These are phyloP conservation scores for Laguncularia racemosa DNA, from an alignment of 345 rosid species.

Conservation along the genomic window DNA sequence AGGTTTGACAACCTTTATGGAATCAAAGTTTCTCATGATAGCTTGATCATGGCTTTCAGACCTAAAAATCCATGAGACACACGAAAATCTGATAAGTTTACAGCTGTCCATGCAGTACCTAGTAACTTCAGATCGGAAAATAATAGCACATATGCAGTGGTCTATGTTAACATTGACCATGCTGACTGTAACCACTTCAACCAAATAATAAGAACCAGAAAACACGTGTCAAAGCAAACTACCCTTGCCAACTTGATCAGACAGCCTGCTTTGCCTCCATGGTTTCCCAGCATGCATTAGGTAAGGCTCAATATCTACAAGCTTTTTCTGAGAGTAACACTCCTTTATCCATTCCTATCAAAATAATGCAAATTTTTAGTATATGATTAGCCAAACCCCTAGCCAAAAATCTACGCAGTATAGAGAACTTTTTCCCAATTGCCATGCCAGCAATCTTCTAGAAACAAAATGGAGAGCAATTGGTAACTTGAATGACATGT, in stretches of 20 bases:
- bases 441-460: too few relatives aligned
- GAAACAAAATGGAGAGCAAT: too few relatives aligned
- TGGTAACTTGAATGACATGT: too few relatives aligned
- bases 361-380: constrained; percentile 5
- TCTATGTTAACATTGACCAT: background rate
- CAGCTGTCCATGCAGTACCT: too few relatives aligned
- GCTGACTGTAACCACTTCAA: background rate
- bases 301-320: constrained; percentile 72
- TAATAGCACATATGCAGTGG: background rate
- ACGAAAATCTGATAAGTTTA: too few relatives aligned
- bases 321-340: constrained; percentile 57
- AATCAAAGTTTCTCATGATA: too few relatives aligned
- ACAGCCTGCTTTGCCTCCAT: constrained; percentile 47
- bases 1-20: too few relatives aligned
- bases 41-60: too few relatives aligned
- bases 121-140: too few relatives aligned
- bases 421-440: too few relatives aligned
- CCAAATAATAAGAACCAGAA: background rate
- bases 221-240: background rate
- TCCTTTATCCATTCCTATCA: constrained; percentile 78
- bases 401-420: background rate
- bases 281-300: constrained; percentile 89
- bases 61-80: too few relatives aligned
- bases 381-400: background rate
- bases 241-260: constrained; percentile 34